Conservation (phyloP, 768 basidiomycete species). For the Hypholoma fasciculare region DNA sequence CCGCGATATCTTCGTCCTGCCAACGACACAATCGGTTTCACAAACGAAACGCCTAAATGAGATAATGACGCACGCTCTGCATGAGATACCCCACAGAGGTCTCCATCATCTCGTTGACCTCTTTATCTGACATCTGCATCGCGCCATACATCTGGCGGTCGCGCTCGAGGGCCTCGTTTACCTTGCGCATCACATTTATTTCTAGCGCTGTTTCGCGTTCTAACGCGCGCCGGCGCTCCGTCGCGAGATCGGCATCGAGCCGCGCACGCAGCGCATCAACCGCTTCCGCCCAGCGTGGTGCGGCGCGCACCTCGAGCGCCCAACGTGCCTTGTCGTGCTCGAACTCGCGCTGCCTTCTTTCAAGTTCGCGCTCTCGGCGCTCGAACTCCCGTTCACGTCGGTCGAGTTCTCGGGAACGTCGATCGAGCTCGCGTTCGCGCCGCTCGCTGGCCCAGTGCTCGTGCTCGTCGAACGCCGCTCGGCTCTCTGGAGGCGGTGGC, state of each 20-base stretch:
- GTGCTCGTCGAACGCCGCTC: background rate
- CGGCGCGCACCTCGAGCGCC: conserved; percentile 4
- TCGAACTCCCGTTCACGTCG: conserved; percentile 23
- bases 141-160: conserved; percentile 19
- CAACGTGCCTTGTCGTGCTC: conserved; percentile 16
- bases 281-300: conserved; percentile 13
- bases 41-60: background rate
- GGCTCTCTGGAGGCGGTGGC: background rate
- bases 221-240: conserved; percentile 12
- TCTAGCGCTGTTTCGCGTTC: conserved; percentile 16
- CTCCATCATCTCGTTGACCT: conserved; percentile 23
- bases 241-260: conserved; percentile 6
- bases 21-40: background rate
- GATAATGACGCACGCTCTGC: conserved; percentile 15
- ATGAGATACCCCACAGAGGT: conserved; percentile 21
- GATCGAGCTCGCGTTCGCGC: conserved; percentile 16
- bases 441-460: background rate
- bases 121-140: conserved; percentile 24
- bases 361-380: conserved; percentile 20
- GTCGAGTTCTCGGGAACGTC: conserved; percentile 23
- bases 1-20: conserved; percentile 24
- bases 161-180: conserved; percentile 18
- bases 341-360: conserved; percentile 14
- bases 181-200: conserved; percentile 7
- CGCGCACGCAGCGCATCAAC: conserved; percentile 11